These are phyloP conservation scores for Thoreauomyces humboldtii DNA, from an alignment of 192 early-diverging fungal genomes.

Conservation along the genomic window DNA sequence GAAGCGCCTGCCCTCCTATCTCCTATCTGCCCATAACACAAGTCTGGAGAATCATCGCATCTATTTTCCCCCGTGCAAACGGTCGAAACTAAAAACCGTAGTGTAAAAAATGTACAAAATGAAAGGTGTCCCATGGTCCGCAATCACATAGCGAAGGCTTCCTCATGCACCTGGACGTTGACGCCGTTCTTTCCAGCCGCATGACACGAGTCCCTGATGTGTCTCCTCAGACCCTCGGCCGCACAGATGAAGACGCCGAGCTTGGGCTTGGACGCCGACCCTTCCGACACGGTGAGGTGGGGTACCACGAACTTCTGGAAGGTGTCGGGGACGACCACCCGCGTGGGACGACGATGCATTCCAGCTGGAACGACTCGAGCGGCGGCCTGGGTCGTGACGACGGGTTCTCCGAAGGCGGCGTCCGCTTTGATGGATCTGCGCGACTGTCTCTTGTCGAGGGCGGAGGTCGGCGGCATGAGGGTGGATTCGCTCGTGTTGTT, in stretches of 20 bases:
- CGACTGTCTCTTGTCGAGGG: background rate
- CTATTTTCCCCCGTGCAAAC: no score
- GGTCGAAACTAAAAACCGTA: no score
- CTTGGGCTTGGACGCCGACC: background rate
- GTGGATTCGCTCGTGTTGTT: conserved; percentile 1
- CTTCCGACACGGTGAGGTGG: no score
- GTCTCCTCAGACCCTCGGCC: background rate
- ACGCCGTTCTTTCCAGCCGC: background rate
- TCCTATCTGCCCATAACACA: no score
- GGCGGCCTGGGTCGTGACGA: background rate
- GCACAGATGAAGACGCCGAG: conserved; percentile 10
- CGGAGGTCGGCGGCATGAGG: background rate
- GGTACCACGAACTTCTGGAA: background rate
- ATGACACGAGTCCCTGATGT: background rate
- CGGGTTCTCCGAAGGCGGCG: background rate
- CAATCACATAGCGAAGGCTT: background rate
- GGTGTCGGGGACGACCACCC: background rate
- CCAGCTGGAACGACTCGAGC: no score
- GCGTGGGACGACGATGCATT: background rate
- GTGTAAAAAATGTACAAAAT: no score
- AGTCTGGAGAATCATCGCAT: no score
- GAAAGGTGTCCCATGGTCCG: no score
- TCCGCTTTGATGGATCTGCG: background rate
- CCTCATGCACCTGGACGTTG: background rate
- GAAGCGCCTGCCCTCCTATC: no score